phyloP scores from a whole-genome alignment of 2,329 filamentous ascomycete genomes.

The Achaetomium macrosporum region DNA sequence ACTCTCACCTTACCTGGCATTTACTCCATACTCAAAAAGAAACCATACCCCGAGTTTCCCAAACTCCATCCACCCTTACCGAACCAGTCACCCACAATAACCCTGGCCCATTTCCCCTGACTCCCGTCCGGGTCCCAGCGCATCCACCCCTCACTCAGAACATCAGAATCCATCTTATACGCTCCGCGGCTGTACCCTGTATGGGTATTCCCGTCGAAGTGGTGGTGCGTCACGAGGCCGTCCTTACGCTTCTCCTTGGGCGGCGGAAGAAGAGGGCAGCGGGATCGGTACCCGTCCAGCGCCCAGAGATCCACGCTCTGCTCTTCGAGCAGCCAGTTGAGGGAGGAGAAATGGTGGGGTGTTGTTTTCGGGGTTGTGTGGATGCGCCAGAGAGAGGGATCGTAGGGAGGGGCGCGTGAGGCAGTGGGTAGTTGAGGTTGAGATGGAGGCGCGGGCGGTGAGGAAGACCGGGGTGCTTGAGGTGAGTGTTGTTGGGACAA shows the following conservation, averaged over 20 bases:
- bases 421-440: no score
- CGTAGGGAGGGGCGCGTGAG: no score
- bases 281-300: background rate
- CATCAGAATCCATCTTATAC: background rate
- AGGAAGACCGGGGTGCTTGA: no score
- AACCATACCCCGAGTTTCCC: background rate
- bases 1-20: no score
- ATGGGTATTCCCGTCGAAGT: background rate
- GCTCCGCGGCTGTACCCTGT: background rate
- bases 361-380: no score
- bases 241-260: background rate
- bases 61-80: background rate
- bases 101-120: background rate
- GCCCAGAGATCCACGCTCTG: constrained; percentile 3
- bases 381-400: no score
- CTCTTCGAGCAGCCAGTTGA: constrained; percentile 10
- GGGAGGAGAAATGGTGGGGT: background rate
- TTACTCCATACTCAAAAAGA: background rate
- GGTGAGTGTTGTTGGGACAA: no score
- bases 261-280: background rate
- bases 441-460: no score
- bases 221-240: background rate
- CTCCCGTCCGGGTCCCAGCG: background rate
- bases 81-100: background rate
- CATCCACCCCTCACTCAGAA: background rate